These are phyloP conservation scores for Thraustochytrium striatum DNA, from an alignment of 352 stramenopile species.

Conservation along the genomic window DNA sequence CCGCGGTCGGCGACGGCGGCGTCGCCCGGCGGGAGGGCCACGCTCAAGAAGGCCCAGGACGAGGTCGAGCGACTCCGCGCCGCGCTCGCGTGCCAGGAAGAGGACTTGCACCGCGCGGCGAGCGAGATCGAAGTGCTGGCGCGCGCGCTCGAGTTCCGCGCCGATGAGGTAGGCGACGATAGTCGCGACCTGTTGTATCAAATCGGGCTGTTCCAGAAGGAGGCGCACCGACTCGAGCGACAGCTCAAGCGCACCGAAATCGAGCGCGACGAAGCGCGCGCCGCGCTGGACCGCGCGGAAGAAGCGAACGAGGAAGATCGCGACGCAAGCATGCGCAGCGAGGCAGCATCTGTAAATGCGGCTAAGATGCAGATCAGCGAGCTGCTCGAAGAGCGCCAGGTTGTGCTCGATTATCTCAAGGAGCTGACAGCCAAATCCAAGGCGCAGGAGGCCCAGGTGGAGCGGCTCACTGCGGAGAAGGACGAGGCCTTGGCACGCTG, in stretches of 20 bases:
- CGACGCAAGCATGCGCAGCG: not conserved
- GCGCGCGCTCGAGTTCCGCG: conserved; percentile 21
- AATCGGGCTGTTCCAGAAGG: conserved; percentile 39
- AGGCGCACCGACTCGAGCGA: conserved; percentile 17
- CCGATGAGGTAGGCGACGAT: conserved; percentile 20
- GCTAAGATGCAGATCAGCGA: conserved; percentile 7
- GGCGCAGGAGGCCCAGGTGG: not conserved
- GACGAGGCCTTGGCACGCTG: conserved; percentile 1
- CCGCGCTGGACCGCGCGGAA: not conserved
- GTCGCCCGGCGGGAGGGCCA: too few relatives aligned
- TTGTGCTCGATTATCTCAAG: conserved; percentile 44
- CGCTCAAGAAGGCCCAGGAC: not conserved
- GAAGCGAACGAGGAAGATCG: not conserved
- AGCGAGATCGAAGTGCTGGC: conserved; percentile 41
- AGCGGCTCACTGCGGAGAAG: not conserved
- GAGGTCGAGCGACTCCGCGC: conserved; percentile 1
- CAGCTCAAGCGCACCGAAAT: not conserved
- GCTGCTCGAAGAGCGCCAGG: conserved; percentile 35
- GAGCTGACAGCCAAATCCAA: not conserved
- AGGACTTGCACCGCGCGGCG: conserved; percentile 29
- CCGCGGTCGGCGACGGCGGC: too few relatives aligned
- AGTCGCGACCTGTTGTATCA: conserved; percentile 18
- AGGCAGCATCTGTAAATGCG: too few relatives aligned
- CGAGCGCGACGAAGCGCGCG: conserved; percentile 16
- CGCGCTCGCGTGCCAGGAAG: conserved; percentile 30